A percentile compares a stretch with the other conserved stretches of the same genome.
These are phyloP conservation scores for Emiliania huxleyi DNA, from an alignment of 78 protist species.

Conservation along the genomic window DNA sequence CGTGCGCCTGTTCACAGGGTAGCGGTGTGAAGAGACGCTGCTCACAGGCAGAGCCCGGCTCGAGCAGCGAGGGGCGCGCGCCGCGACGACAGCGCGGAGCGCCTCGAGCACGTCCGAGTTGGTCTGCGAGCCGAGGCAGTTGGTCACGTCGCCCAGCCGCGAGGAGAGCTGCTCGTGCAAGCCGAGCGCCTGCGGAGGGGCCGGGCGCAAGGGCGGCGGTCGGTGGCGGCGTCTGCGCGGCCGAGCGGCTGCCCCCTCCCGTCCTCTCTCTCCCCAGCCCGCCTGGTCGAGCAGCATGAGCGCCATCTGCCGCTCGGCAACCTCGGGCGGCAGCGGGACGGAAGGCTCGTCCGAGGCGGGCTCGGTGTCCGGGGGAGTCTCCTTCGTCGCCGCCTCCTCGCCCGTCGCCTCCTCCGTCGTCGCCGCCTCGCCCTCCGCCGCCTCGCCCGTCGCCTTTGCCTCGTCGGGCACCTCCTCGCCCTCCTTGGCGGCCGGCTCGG, in stretches of 20 bases:
- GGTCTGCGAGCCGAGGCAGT: background rate
- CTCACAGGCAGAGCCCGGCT: too few relatives aligned
- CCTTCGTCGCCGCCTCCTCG: too few relatives aligned
- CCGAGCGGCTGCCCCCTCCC: too few relatives aligned
- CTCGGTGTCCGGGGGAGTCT: too few relatives aligned
- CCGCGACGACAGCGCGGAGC: background rate
- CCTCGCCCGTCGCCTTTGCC: background rate
- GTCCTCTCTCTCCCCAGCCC: too few relatives aligned
- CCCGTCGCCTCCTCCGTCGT: background rate
- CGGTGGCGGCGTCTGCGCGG: too few relatives aligned
- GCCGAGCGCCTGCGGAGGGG: background rate
- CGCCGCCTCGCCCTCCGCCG: background rate
- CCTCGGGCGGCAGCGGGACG: background rate
- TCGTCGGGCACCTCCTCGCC: too few relatives aligned
- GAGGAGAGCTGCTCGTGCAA: background rate
- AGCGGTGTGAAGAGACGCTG: too few relatives aligned
- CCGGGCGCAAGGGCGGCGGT: background rate
- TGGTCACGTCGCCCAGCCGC: background rate
- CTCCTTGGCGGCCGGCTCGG: too few relatives aligned
- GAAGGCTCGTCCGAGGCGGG: too few relatives aligned
- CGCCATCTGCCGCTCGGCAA: background rate
- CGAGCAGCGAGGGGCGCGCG: too few relatives aligned
- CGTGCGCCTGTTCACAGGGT: too few relatives aligned
- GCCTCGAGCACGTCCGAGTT: constrained; percentile 5
- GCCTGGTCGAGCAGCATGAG: background rate